phyloP scores from a whole-genome alignment of 1,139 yeast genomes.

The Schwanniomyces etchellsii region DNA sequence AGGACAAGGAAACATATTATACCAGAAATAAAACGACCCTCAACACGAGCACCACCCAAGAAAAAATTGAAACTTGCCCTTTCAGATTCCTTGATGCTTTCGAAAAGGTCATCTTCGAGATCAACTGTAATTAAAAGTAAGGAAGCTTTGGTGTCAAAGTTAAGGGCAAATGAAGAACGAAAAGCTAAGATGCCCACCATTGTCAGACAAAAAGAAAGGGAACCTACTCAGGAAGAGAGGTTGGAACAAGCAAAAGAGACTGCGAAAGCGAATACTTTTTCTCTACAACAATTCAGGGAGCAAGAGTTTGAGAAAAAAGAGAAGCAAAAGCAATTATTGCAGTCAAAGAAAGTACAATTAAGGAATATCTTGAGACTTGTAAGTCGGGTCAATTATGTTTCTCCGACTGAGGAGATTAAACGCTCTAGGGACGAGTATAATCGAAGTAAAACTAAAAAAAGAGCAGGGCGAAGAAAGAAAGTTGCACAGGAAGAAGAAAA shows the following conservation, averaged over 20 bases:
- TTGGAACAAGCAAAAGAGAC: slow-evolving; percentile 83
- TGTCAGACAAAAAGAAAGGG: slow-evolving; percentile 38
- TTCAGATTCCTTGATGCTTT: slow-evolving; percentile 43
- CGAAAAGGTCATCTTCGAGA: slow-evolving; percentile 74
- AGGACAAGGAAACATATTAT: slow-evolving; percentile 30
- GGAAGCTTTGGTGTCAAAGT: slow-evolving; percentile 66
- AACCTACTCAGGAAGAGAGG: slow-evolving; percentile 81
- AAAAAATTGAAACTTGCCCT: slow-evolving; percentile 17
- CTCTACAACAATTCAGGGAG: slow-evolving; percentile 73
- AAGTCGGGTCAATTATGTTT: slow-evolving; percentile 33
- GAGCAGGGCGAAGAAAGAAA: slow-evolving; percentile 31
- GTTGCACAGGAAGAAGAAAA: slow-evolving; percentile 12
- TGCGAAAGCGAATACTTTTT: slow-evolving; percentile 66
- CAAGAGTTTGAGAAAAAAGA: slow-evolving; percentile 81
- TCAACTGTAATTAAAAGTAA: slow-evolving; percentile 75
- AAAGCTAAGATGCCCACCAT: slow-evolving; percentile 46
- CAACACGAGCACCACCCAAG: slow-evolving; percentile 8
- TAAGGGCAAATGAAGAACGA: slow-evolving; percentile 66
- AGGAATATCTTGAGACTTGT: slow-evolving; percentile 49
- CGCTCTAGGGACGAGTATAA: slow-evolving; percentile 30
- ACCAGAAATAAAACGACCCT: slow-evolving; percentile 39
- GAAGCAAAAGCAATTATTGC: slow-evolving; percentile 65
- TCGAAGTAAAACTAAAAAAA: slow-evolving; percentile 27
- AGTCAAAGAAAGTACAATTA: slow-evolving; percentile 57
- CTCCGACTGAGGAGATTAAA: slow-evolving; percentile 53